Conservation (phyloP, 2,329 filamentous ascomycete species). For the Nothophoma quercina region DNA sequence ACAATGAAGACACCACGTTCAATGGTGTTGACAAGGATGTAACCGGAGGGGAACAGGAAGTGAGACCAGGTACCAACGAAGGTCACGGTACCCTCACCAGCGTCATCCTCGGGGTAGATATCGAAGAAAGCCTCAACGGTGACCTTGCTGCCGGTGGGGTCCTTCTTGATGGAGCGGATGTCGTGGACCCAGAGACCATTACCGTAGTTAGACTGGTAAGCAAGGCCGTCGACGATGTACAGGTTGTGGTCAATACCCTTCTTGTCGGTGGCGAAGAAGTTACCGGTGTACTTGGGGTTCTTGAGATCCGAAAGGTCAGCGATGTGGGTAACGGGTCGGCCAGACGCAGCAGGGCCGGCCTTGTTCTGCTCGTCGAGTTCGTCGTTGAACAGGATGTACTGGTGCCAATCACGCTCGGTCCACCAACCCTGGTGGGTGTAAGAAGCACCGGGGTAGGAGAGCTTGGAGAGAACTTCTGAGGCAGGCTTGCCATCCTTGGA, state of each 20-base stretch:
- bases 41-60: slow-evolving; percentile 45
- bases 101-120: slow-evolving; percentile 53
- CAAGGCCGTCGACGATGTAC: slow-evolving; percentile 51
- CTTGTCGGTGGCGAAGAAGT: slow-evolving; percentile 49
- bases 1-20: slow-evolving; percentile 49
- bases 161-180: slow-evolving; percentile 48
- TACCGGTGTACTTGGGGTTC: slow-evolving; percentile 50
- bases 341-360: slow-evolving; percentile 40
- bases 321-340: slow-evolving; percentile 45
- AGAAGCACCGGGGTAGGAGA: slow-evolving; percentile 61
- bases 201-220: slow-evolving; percentile 54
- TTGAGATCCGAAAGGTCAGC: slow-evolving; percentile 45
- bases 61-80: slow-evolving; percentile 56
- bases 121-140: slow-evolving; percentile 54
- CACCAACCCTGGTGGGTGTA: slow-evolving; percentile 69
- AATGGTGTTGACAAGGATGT: slow-evolving; percentile 49
- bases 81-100: slow-evolving; percentile 43
- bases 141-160: slow-evolving; percentile 49
- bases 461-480: slow-evolving; percentile 63
- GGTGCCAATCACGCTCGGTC: slow-evolving; percentile 48
- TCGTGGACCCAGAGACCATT: slow-evolving; percentile 51
- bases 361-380: slow-evolving; percentile 43
- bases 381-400: slow-evolving; percentile 45
- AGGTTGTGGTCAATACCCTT: slow-evolving; percentile 56
- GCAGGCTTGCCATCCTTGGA: slow-evolving; percentile 63